Percentiles rank a stretch among this genome's conserved stretches.
phyloP scores from a whole-genome alignment of 2,329 filamentous ascomycete genomes.

The Aphanocladium album region DNA sequence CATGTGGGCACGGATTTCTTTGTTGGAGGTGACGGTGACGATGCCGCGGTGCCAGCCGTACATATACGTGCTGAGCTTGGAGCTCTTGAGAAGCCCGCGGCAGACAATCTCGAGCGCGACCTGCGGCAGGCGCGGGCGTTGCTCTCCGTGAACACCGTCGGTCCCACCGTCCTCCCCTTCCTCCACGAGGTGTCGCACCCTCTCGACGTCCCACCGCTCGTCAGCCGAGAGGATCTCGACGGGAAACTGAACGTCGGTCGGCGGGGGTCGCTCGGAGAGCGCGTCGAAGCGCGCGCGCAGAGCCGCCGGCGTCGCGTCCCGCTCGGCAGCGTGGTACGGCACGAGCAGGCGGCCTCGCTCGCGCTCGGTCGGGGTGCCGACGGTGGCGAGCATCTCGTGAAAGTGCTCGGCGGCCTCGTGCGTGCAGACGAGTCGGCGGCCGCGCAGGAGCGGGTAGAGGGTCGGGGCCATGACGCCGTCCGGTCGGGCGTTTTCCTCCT shows the following conservation, averaged over 20 bases:
- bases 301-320: slow-evolving; percentile 11
- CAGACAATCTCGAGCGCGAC: slow-evolving; percentile 30
- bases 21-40: slow-evolving; percentile 36
- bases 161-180: slow-evolving; percentile 1
- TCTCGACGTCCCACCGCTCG: slow-evolving; percentile 21
- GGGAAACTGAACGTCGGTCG: slow-evolving; percentile 29
- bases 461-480: slow-evolving; percentile 29
- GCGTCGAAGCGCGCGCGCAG: slow-evolving; percentile 25
- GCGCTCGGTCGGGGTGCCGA: slow-evolving; percentile 33
- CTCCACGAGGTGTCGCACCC: slow-evolving; percentile 22
- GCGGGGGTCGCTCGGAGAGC: slow-evolving; percentile 27
- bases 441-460: slow-evolving; percentile 31
- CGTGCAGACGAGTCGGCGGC: slow-evolving; percentile 32
- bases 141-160: no score
- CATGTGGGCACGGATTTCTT: slow-evolving; percentile 33
- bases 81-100: slow-evolving; percentile 29
- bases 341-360: slow-evolving; percentile 31
- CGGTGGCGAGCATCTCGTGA: slow-evolving; percentile 29
- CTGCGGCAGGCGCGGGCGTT: slow-evolving; percentile 26
- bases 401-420: slow-evolving; percentile 35
- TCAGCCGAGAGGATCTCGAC: slow-evolving; percentile 23
- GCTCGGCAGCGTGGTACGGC: slow-evolving; percentile 20
- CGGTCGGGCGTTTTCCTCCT: slow-evolving; percentile 26
- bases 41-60: slow-evolving; percentile 33
- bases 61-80: slow-evolving; percentile 35